These are phyloP conservation scores for Pochonia chlamydosporia DNA, from an alignment of 2,329 filamentous ascomycete genomes.

Conservation along the genomic window DNA sequence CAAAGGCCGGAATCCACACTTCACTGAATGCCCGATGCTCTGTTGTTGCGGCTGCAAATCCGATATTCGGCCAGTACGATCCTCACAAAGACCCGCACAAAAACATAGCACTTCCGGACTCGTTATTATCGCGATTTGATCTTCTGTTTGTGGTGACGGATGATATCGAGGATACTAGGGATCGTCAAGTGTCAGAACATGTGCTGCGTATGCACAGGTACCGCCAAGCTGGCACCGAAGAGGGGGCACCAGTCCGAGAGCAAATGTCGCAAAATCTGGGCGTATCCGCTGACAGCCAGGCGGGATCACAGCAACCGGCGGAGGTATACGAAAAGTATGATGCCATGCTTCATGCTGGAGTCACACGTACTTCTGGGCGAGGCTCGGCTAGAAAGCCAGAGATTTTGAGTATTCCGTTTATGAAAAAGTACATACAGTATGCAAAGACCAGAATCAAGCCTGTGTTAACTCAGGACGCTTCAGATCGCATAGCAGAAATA, in stretches of 20 bases:
- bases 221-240: constrained; percentile 84
- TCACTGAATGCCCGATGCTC: constrained; percentile 95
- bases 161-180: constrained; percentile 90
- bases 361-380: constrained; percentile 68
- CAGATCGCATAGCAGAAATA: constrained; percentile 83
- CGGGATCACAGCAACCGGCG: constrained; percentile 66
- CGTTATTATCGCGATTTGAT: constrained; percentile 96
- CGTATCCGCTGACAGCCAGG: constrained; percentile 76
- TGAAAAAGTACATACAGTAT: constrained; percentile 99
- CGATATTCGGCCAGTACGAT: constrained; percentile 97
- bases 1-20: constrained; percentile 96
- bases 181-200: constrained; percentile 90
- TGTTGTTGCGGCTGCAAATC: constrained; percentile 93
- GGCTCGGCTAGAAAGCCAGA: constrained; percentile 73
- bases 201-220: constrained; percentile 97
- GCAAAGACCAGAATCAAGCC: constrained; percentile 90
- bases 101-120: constrained; percentile 96
- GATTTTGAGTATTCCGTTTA: constrained; percentile 91
- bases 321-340: constrained; percentile 97
- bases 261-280: constrained; percentile 77
- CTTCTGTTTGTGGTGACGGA: constrained; percentile 95
- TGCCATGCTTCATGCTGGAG: constrained; percentile 88
- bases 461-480: constrained; percentile 81
- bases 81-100: constrained; percentile 98
- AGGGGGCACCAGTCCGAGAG: constrained; percentile 90